Conservation (phyloP, 257 asterid genomes). For the Parsonsia alboflavescens region DNA sequence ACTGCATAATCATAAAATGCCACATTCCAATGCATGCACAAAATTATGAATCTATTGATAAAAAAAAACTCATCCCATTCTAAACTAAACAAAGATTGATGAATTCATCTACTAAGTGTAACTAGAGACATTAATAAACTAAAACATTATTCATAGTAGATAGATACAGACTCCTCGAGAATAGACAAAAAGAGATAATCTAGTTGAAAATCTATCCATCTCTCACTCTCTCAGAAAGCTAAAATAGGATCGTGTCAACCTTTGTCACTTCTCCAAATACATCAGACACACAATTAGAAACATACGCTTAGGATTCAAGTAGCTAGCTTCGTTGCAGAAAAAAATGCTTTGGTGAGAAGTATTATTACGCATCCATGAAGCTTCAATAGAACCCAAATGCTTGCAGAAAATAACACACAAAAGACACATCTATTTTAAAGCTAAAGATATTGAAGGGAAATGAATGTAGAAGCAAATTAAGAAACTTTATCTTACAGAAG, state of each 20-base stretch:
- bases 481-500: slow-evolving; percentile 60
- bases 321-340: not conserved
- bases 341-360: too few relatives aligned
- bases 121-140: not conserved
- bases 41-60: not conserved
- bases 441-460: not conserved
- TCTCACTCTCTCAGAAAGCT: not conserved
- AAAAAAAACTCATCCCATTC: not conserved
- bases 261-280: not conserved
- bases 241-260: not conserved
- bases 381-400: not conserved
- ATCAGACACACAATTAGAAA: not conserved
- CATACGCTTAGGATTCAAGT: not conserved
- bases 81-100: not conserved
- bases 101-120: not conserved
- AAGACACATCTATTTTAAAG: not conserved
- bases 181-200: not conserved
- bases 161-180: not conserved
- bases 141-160: not conserved
- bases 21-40: not conserved
- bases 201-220: not conserved
- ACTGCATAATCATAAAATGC: slow-evolving; percentile 4
- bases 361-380: not conserved
- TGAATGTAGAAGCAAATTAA: not conserved
- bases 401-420: not conserved